Evolutionary conservation across 2,329 filamentous ascomycete genomes (phyloP).

Genomic region (Moelleriella libera): DNA sequence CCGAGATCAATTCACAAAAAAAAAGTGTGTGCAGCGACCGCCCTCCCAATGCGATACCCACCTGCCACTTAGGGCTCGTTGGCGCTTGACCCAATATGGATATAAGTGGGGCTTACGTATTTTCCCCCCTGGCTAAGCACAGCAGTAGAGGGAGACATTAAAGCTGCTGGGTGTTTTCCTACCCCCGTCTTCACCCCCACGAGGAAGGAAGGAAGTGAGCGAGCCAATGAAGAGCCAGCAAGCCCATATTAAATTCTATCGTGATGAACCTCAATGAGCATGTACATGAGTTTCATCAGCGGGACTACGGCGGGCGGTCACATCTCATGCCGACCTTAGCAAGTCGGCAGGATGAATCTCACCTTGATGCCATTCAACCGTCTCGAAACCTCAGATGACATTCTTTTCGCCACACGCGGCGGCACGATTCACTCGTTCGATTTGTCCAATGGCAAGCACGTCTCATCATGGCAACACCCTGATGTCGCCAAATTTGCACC

Average conservation of each 20-base stretch:
- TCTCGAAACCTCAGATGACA: constrained; percentile 36
- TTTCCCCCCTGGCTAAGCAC: not conserved
- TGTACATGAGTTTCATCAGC: too few species aligned
- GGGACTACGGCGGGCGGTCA: too few species aligned
- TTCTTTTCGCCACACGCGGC: constrained; percentile 63
- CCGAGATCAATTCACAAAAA: too few species aligned
- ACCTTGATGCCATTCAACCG: constrained; percentile 48
- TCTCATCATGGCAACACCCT: constrained; percentile 49
- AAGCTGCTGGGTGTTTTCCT: not conserved
- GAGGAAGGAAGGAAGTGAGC: too few species aligned
- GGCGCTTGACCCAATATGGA: not conserved
- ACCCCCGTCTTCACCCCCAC: not conserved
- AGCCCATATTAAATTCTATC: too few species aligned
- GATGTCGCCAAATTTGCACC: constrained; percentile 19
- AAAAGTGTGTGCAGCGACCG: too few species aligned
- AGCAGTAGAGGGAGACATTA: not conserved
- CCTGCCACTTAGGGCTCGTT: not conserved
- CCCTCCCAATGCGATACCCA: too few species aligned
- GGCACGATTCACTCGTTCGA: constrained; percentile 56
- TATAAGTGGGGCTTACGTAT: not conserved
- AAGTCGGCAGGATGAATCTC: constrained; percentile 1
- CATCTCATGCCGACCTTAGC: too few species aligned
- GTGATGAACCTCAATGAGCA: too few species aligned
- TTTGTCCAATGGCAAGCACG: constrained; percentile 37
- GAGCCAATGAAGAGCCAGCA: too few species aligned